These are phyloP conservation scores for Monsonia emarginata DNA, from an alignment of 441 rosid genomes.

Conservation along the genomic window DNA sequence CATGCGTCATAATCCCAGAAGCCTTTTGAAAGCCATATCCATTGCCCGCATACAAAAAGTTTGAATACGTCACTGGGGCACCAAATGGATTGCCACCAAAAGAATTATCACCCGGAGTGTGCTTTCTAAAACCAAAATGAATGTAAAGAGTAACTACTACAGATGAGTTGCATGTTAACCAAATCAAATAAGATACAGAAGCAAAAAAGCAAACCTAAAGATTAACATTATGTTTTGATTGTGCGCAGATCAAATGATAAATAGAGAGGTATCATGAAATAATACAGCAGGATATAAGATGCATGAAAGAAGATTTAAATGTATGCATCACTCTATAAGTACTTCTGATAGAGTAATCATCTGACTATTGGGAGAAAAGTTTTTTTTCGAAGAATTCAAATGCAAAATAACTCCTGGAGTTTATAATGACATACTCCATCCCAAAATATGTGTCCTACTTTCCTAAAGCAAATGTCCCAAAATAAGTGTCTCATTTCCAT, in stretches of 20 bases:
- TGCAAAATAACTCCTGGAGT: too few species aligned
- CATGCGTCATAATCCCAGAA: slow-evolving; percentile 32
- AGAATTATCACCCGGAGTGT: slow-evolving; percentile 38
- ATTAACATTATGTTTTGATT: too few species aligned
- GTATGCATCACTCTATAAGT: too few species aligned
- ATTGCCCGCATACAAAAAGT: slow-evolving; percentile 32
- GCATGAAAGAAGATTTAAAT: not conserved
- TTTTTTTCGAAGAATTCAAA: not conserved
- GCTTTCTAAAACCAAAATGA: slow-evolving; percentile 45
- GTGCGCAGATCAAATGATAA: too few species aligned
- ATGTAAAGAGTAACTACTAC: slow-evolving; percentile 26
- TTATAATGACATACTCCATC: too few species aligned
- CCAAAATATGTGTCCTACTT: too few species aligned
- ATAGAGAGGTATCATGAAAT: too few species aligned
- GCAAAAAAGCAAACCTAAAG: not conserved
- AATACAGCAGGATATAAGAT: not conserved
- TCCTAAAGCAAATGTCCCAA: too few species aligned
- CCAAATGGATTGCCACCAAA: slow-evolving; percentile 43
- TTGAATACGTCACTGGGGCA: slow-evolving; percentile 38
- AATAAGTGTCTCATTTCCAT: too few species aligned
- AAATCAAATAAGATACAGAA: not conserved
- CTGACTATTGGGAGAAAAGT: not conserved
- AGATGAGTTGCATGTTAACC: not conserved
- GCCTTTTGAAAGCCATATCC: slow-evolving; percentile 43
- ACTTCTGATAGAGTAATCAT: not conserved